Evolutionary conservation across 441 rosid genomes (phyloP).

Genomic region (Eugenia klotzschiana): DNA sequence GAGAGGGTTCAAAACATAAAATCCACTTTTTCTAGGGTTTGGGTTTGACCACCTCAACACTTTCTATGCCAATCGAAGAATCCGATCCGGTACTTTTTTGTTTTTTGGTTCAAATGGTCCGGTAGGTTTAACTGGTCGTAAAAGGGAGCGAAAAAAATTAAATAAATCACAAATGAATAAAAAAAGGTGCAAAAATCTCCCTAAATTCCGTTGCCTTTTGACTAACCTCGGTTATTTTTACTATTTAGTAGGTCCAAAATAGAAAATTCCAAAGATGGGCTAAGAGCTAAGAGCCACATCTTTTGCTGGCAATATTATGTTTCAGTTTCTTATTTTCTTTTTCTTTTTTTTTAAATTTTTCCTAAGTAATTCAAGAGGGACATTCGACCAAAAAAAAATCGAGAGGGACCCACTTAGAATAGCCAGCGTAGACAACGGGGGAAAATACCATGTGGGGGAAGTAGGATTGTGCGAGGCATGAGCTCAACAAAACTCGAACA

Average conservation of each 20-base stretch:
- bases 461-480: constrained; percentile 7
- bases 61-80: not conserved
- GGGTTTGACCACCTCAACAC: not conserved
- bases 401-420: not conserved
- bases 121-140: not conserved
- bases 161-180: not conserved
- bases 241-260: not conserved
- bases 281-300: not conserved
- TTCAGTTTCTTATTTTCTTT: not conserved
- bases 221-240: not conserved
- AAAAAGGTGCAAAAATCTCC: not conserved
- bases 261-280: not conserved
- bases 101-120: not conserved
- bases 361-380: not conserved
- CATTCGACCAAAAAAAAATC: not conserved
- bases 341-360: not conserved
- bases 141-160: not conserved
- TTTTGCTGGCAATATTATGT: not conserved
- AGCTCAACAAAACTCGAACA: not conserved
- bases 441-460: constrained; percentile 10
- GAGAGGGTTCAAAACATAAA: not conserved
- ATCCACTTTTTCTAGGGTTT: not conserved
- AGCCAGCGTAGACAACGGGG: not conserved
- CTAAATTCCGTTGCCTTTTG: constrained; percentile 1
- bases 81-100: not conserved